Evolutionary conservation across 148 eudicot species (phyloP).

Genomic region (Vaccinium corymbosum): DNA sequence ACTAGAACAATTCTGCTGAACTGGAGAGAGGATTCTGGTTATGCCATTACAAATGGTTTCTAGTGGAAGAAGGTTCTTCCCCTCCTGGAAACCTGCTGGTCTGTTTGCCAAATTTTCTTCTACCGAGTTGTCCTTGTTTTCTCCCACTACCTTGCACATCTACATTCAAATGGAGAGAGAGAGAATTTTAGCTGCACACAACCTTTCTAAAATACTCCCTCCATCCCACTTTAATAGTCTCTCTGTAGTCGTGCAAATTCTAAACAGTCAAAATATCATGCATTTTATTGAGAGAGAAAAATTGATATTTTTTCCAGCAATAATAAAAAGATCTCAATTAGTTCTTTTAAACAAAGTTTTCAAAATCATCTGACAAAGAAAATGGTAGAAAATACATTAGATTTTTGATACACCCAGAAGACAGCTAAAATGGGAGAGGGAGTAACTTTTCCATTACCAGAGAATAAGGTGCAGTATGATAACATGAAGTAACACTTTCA

Average conservation of each 20-base stretch:
- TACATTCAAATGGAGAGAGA: constrained; percentile 22
- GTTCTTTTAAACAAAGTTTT: neutral
- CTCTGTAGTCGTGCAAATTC: neutral
- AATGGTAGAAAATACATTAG: neutral
- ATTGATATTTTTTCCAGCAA: neutral
- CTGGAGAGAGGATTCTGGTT: constrained; percentile 29
- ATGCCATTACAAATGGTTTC: constrained; percentile 35
- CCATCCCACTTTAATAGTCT: neutral
- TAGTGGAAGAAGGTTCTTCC: constrained; percentile 39
- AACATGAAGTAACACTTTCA: neutral
- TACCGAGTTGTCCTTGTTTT: constrained; percentile 34
- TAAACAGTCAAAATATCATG: neutral
- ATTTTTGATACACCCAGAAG: neutral
- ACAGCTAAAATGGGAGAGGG: neutral
- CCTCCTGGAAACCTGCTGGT: constrained; percentile 30
- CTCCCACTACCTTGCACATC: constrained; percentile 54
- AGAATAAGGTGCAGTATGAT: neutral
- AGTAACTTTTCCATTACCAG: neutral
- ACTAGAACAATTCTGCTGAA: constrained; percentile 10
- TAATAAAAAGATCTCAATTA: neutral
- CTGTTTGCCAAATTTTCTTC: constrained; percentile 33
- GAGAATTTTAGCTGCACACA: neutral
- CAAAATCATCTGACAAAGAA: neutral
- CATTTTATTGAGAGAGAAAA: neutral
- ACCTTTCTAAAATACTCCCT: neutral